Base-by-base conservation (phyloP, 495 filamentous ascomycete genomes). In the Penicillium crystallinum region DNA sequence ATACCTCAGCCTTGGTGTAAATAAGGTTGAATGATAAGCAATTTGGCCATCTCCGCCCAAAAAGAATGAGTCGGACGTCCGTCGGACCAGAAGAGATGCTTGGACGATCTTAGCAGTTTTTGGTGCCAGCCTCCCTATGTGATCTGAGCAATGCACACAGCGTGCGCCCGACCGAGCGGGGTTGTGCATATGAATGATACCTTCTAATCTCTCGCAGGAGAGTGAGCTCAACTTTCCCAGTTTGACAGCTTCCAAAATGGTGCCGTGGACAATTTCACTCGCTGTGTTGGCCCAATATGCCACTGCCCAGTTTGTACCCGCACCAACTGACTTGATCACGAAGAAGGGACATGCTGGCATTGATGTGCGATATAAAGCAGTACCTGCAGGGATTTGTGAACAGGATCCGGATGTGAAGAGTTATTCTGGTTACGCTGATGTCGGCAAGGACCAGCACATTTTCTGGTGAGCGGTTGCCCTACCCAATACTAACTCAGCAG, bases 391-490 rank as follows among this genome's bases (percentile, higher is more conserved):
- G 12, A 81, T 85, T 37, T 88, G 84, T 53, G 84, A 88, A 67
- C 74, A 79, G 3, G 77, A 83, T 50, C 82, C 84, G 1, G 67
- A 73, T 37, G 82, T 87, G 14, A 85, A 85, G 62, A 82, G 77
- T 49, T 87, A 81, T 63, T 80, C 79, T 22, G 84, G 84, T 3
- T 88, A 86, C 54, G 79, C 82, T 11, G 84, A 87, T 67, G 75
- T 87, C 29, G 71, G 56, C 1, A 78, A 80, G 44, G 60, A 82
- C 57, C 64, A 84, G 58, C 84, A 87, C 57, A 81, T 83, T 38
- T 86, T 86, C 68, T 86, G 75, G 59, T 61, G 39, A 55, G 47
- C 27, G 9, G 12, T 3, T 27, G 23, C 23, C 15, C 12, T 19
- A 31, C 18, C n/a, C n/a, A 6, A 33, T 49, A 14, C 18, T n/a